Conservation (phyloP, 306 rosid species). For the Cicer arietinum region DNA sequence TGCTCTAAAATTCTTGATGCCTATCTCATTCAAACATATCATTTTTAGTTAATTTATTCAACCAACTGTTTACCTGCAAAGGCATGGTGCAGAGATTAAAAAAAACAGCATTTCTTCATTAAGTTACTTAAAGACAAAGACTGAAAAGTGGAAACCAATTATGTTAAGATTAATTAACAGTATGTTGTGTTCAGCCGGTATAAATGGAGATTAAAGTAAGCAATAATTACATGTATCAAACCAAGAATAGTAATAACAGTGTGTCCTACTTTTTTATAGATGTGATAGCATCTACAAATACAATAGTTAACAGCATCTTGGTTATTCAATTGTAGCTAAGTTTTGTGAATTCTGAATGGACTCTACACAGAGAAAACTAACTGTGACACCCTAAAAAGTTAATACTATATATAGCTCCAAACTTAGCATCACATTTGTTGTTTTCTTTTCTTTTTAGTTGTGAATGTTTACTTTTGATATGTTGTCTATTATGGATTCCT, state of each 20-base stretch:
- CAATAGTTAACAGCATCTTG: not conserved
- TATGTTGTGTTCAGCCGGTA: not conserved
- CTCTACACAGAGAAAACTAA: not conserved
- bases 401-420: not conserved
- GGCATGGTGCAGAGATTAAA: not conserved
- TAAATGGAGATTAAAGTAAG: not conserved
- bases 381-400: not conserved
- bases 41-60: conserved; percentile 13
- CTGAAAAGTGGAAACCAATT: not conserved
- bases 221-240: not conserved
- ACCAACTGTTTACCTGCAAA: not conserved
- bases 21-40: conserved; percentile 25
- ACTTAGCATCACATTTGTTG: not conserved
- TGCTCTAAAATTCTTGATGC: conserved; percentile 5
- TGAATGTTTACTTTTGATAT: not conserved
- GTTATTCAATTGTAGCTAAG: not conserved
- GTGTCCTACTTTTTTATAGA: too few species aligned
- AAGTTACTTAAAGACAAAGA: not conserved
- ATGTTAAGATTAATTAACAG: not conserved
- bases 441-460: too few species aligned
- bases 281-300: not conserved
- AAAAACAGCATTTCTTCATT: not conserved
- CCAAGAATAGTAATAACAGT: too few species aligned
- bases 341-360: not conserved
- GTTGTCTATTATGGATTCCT: not conserved